A percentile compares a stretch with the other conserved stretches of the same genome.
phyloP scores from a whole-genome alignment of 2,329 filamentous ascomycete genomes.

The Penicillium sp. region DNA sequence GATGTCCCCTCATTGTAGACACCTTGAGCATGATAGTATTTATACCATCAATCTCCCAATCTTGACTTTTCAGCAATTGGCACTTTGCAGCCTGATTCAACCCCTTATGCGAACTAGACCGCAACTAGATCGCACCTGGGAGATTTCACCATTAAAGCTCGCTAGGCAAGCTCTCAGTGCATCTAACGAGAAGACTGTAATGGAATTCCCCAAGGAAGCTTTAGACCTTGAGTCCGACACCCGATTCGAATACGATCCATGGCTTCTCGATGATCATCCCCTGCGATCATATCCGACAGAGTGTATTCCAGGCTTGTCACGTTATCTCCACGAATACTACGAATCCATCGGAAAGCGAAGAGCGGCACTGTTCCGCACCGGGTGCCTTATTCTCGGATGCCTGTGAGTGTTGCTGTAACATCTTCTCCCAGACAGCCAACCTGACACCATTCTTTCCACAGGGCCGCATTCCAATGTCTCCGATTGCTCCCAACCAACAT shows the following conservation, averaged over 20 bases:
- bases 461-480: slow-evolving; percentile 14
- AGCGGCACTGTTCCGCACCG: slow-evolving; percentile 17
- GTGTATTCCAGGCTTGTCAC: slow-evolving; percentile 23
- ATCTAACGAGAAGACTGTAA: background rate
- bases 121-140: background rate
- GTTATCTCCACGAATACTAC: slow-evolving; percentile 10
- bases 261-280: slow-evolving; percentile 29
- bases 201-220: slow-evolving; percentile 1
- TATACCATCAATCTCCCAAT: background rate
- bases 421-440: background rate
- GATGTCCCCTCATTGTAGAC: slow-evolving; percentile 8
- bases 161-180: slow-evolving; percentile 2
- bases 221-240: slow-evolving; percentile 1
- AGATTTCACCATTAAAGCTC: background rate
- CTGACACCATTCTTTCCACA: background rate
- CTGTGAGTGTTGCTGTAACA: slow-evolving; percentile 7
- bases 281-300: slow-evolving; percentile 27
- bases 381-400: slow-evolving; percentile 22
- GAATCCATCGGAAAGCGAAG: slow-evolving; percentile 15
- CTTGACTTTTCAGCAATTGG: background rate
- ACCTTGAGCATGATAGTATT: background rate
- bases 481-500: background rate
- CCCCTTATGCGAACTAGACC: background rate
- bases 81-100: background rate
- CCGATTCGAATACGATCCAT: slow-evolving; percentile 19